Conservation (phyloP, 495 filamentous ascomycete species). For the Talaromyces stipitatus region DNA sequence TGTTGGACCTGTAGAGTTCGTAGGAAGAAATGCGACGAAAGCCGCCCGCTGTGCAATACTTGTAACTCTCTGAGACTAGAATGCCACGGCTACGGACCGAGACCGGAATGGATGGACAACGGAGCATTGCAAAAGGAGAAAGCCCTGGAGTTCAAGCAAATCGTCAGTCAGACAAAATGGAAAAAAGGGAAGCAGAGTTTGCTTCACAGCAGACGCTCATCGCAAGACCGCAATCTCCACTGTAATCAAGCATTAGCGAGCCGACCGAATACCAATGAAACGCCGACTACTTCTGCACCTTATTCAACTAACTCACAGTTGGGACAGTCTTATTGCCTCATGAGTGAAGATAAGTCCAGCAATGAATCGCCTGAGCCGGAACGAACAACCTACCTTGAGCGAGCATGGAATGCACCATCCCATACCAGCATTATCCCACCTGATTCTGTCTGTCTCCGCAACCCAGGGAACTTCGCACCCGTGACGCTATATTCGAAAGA, state of each 20-base stretch:
- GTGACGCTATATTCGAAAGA: background rate
- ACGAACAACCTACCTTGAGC: background rate
- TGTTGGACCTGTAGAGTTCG: slow-evolving; percentile 12
- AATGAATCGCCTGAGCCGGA: background rate
- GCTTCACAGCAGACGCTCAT: background rate
- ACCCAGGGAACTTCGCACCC: background rate
- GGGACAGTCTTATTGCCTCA: background rate
- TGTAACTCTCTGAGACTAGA: slow-evolving; percentile 7
- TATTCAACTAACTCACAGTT: background rate
- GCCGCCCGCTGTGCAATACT: slow-evolving; percentile 5
- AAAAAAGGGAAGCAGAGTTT: background rate
- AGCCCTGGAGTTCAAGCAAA: background rate
- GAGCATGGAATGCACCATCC: background rate
- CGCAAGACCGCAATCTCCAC: background rate
- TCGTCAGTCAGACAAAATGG: background rate
- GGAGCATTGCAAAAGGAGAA: background rate
- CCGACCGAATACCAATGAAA: background rate
- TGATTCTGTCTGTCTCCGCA: background rate
- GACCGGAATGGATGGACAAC: slow-evolving; percentile 11
- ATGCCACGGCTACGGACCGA: slow-evolving; percentile 13
- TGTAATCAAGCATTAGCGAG: background rate
- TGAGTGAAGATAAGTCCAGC: background rate
- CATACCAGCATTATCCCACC: no score
- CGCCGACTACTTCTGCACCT: background rate
- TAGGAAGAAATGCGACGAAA: slow-evolving; percentile 8